phyloP scores from a whole-genome alignment of 2,329 filamentous ascomycete species.

The Trichothecium sympodiale region DNA sequence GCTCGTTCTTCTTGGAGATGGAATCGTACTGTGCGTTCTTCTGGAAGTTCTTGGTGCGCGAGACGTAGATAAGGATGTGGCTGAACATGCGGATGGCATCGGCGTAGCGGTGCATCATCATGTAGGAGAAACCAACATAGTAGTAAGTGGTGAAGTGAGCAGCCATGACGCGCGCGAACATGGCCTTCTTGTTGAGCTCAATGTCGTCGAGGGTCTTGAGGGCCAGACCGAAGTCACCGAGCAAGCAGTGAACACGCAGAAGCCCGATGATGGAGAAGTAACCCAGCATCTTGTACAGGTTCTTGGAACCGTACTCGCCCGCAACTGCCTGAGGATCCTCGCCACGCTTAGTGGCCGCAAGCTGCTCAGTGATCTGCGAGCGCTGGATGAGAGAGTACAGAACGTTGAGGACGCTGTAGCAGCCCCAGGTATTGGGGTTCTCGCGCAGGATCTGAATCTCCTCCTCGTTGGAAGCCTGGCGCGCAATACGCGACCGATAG shows the following conservation, averaged over 20 bases:
- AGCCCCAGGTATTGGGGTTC: conserved; percentile 98
- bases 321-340: conserved; percentile 83
- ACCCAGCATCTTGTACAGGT: conserved; percentile 93
- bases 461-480: conserved; percentile 75
- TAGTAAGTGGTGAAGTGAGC: conserved; percentile 99
- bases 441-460: conserved; percentile 85
- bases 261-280: conserved; percentile 99
- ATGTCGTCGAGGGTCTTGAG: conserved; percentile 99
- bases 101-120: conserved; percentile 99
- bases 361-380: conserved; percentile 96
- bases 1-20: conserved; percentile 99
- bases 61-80: conserved; percentile 98
- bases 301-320: conserved; percentile 89
- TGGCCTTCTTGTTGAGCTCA: conserved; percentile 99
- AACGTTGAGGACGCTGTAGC: conserved; percentile 98
- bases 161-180: conserved; percentile 99
- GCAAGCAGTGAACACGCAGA: conserved; percentile 86
- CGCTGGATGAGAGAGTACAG: conserved; percentile 98
- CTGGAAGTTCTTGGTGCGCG: conserved; percentile 99
- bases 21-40: conserved; percentile 98
- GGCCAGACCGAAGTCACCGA: conserved; percentile 95
- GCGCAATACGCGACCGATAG: conserved; percentile 85
- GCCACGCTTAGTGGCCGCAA: conserved; percentile 85
- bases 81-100: conserved; percentile 99
- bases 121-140: conserved; percentile 99